Base-by-base conservation (phyloP, 495 filamentous ascomycete species). In the Glonium stellatum region DNA sequence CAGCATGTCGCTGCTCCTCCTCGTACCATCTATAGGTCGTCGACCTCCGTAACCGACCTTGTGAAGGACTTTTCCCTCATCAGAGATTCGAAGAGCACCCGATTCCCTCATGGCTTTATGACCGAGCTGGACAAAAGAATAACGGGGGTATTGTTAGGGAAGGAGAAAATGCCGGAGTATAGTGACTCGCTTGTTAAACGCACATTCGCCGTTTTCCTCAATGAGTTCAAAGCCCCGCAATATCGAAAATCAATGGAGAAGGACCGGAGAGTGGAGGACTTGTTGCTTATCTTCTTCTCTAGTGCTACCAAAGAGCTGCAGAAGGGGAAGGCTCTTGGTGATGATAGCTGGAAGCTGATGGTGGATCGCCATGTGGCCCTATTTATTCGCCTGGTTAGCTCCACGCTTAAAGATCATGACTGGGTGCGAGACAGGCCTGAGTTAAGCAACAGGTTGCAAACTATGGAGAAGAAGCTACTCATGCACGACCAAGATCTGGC, bases 341-440 rank as follows among this genome's bases (percentile, higher is more conserved):
- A 97, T 73, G 88, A 95, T 70, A 82, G 82, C 42, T 97, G 92
- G 90, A 96, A 90, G 74, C 78, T 87, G 46, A 85, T 97, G 74
- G 90, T 93, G 12, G 95, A 99, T 68, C 81, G 92, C 54, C 95
- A 99, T 71, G 84, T 97, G 60, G 95, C 95, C 31, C 82, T 99
- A 49, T 97, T 99, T 68, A 85, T 99, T 62, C 85, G 95, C 44
- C 79, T 99, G 21, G 82, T 97, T 61, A 84, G 82, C 63, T 80
- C 84, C 63, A 87, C 89, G 25, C 72, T 97, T 62, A 89, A 86
- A 67, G 86, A 88, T 61, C 79, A 89, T 60, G 90, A 87, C 55
- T 88, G 86, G 86, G 84, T 83, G 21, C 82, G 85, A 66, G 89
- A 95, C 62, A 80, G 84, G 51, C 85, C 89, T 21, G 95, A 99